These are phyloP conservation scores for Lactarius hengduanensis DNA, from an alignment of 768 basidiomycete species.

Conservation along the genomic window DNA sequence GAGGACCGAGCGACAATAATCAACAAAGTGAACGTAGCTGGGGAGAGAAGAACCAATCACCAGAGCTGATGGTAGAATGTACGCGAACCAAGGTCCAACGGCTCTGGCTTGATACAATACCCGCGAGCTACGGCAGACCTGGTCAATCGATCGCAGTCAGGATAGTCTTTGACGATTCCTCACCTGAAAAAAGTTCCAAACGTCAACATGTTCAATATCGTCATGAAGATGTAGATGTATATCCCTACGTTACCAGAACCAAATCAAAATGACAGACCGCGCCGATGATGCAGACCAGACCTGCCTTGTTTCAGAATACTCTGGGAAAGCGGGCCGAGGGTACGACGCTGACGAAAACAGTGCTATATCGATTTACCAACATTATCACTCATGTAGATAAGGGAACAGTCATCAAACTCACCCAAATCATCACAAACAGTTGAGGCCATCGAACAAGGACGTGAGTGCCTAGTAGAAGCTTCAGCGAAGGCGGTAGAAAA, in stretches of 20 bases:
- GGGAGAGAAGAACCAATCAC: constrained; percentile 13
- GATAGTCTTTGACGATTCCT: not conserved
- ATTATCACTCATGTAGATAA: not conserved
- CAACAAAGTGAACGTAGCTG: not conserved
- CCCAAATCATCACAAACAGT: constrained; percentile 18
- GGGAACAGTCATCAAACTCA: not conserved
- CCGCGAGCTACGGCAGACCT: no score
- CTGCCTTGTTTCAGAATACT: constrained; percentile 26
- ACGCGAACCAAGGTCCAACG: constrained; percentile 22
- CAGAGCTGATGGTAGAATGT: constrained; percentile 23
- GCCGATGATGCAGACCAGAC: not conserved
- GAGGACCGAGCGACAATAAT: not conserved
- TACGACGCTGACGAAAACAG: constrained; percentile 12
- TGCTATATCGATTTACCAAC: constrained; percentile 5
- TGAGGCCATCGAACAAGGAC: constrained; percentile 19
- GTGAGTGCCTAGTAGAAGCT: constrained; percentile 2
- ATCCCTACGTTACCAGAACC: constrained; percentile 17
- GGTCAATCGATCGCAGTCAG: not conserved
- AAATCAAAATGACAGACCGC: not conserved
- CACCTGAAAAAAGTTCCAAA: constrained; percentile 25
- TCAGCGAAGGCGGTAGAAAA: not conserved
- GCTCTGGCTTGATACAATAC: no score
- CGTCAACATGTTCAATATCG: constrained; percentile 24
- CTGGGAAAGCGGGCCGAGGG: constrained; percentile 17
- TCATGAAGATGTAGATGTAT: constrained; percentile 24